phyloP scores from a whole-genome alignment of 106 monocot genomes.

The Dendrobium nobile region DNA sequence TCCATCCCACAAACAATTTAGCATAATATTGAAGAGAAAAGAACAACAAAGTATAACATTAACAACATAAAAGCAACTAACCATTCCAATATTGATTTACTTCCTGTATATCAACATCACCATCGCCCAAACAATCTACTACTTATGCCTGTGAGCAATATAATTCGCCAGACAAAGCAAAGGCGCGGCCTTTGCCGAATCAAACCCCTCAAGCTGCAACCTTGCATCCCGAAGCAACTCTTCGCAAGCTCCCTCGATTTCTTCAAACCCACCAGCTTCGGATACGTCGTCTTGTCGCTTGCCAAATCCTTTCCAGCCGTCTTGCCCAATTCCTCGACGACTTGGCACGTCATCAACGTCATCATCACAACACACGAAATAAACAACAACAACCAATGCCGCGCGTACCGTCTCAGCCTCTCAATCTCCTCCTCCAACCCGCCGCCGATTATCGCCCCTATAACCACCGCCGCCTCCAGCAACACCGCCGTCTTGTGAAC shows the following conservation, averaged over 20 bases:
- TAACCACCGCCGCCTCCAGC: conserved; percentile 79
- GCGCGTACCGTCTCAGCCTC: conserved; percentile 48
- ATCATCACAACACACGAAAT: conserved; percentile 89
- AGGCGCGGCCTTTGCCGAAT: conserved; percentile 54
- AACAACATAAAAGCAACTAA: no score
- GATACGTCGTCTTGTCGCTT: conserved; percentile 77
- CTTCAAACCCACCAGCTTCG: conserved; percentile 69
- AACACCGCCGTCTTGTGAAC: conserved; percentile 81
- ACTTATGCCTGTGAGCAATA: conserved; percentile 68
- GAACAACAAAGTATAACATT: no score
- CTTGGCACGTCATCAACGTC: conserved; percentile 73
- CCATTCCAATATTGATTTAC: no score
- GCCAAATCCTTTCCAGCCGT: conserved; percentile 82
- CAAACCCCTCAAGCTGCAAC: conserved; percentile 50
- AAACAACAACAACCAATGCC: conserved; percentile 68
- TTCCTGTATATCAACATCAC: no score
- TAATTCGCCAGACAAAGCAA: conserved; percentile 62
- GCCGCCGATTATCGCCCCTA: conserved; percentile 73
- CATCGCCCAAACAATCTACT: background rate
- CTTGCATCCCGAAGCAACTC: conserved; percentile 57
- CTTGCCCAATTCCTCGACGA: conserved; percentile 75
- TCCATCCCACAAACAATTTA: no score
- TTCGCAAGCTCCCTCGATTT: conserved; percentile 60
- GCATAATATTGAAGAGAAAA: no score
- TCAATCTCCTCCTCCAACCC: conserved; percentile 57